These are phyloP conservation scores for Salix arbutifolia DNA, from an alignment of 345 rosid genomes.

Conservation along the genomic window DNA sequence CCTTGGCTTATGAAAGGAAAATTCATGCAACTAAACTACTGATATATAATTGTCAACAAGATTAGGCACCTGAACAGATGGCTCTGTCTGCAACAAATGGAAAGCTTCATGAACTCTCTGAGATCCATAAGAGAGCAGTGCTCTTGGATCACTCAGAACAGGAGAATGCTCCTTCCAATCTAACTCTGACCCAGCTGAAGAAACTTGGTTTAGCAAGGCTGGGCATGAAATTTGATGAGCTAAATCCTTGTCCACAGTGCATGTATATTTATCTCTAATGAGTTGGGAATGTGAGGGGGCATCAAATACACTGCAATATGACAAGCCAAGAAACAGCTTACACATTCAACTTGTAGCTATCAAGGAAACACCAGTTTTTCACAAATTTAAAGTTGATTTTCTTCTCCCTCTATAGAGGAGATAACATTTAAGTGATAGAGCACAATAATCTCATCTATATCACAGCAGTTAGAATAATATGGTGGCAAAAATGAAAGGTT, in stretches of 20 bases:
- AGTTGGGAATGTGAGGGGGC: slow-evolving; percentile 33
- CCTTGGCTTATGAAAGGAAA: neutral
- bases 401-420: too few species aligned
- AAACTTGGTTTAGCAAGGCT: slow-evolving; percentile 29
- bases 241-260: slow-evolving; percentile 30
- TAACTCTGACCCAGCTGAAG: slow-evolving; percentile 45
- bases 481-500: neutral
- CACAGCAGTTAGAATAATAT: neutral
- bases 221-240: slow-evolving; percentile 30
- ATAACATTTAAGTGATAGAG: neutral
- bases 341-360: neutral
- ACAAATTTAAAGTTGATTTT: neutral
- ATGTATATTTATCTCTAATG: slow-evolving; percentile 49
- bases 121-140: slow-evolving; percentile 45
- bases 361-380: neutral
- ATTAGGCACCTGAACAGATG: slow-evolving; percentile 64
- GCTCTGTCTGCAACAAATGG: slow-evolving; percentile 71
- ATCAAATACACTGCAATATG: slow-evolving; percentile 47
- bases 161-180: slow-evolving; percentile 78
- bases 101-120: slow-evolving; percentile 67
- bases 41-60: neutral
- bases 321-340: neutral
- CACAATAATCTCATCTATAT: neutral
- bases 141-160: slow-evolving; percentile 38
- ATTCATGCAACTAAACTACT: neutral